Conservation (phyloP, 305 asterid genomes). For the Fraxinus xanthoxyloides region DNA sequence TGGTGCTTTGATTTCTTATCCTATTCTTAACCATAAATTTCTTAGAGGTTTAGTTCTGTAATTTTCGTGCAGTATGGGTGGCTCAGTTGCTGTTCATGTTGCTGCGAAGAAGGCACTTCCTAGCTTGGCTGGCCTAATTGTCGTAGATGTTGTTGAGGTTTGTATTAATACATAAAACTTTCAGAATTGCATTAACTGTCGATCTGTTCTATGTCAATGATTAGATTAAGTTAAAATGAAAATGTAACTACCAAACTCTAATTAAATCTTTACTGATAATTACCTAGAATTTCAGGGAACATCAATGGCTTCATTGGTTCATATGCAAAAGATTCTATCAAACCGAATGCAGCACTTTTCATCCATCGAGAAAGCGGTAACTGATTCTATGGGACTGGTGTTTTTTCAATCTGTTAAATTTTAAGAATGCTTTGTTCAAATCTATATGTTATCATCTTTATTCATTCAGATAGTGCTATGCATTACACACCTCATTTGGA, state of each 20-base stretch:
- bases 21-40: background rate
- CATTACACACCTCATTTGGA: no score
- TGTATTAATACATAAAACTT: slow-evolving; percentile 9
- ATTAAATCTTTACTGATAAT: slow-evolving; percentile 18
- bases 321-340: slow-evolving; percentile 90
- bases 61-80: slow-evolving; percentile 74
- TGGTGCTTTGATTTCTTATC: background rate
- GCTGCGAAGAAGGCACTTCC: slow-evolving; percentile 81
- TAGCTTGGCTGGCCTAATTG: slow-evolving; percentile 76
- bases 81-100: slow-evolving; percentile 83
- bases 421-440: background rate
- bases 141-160: slow-evolving; percentile 99
- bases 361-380: slow-evolving; percentile 87
- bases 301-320: slow-evolving; percentile 82
- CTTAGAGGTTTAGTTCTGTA: slow-evolving; percentile 11
- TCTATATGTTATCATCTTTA: background rate
- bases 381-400: slow-evolving; percentile 2
- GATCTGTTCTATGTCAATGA: background rate
- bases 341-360: slow-evolving; percentile 86
- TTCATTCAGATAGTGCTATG: no score
- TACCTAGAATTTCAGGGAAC: slow-evolving; percentile 71
- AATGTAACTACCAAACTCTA: slow-evolving; percentile 14
- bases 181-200: background rate
- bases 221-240: slow-evolving; percentile 11
- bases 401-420: background rate